These are phyloP conservation scores for Mesostigma viride DNA, from an alignment of 139 green algal species.

Conservation along the genomic window DNA sequence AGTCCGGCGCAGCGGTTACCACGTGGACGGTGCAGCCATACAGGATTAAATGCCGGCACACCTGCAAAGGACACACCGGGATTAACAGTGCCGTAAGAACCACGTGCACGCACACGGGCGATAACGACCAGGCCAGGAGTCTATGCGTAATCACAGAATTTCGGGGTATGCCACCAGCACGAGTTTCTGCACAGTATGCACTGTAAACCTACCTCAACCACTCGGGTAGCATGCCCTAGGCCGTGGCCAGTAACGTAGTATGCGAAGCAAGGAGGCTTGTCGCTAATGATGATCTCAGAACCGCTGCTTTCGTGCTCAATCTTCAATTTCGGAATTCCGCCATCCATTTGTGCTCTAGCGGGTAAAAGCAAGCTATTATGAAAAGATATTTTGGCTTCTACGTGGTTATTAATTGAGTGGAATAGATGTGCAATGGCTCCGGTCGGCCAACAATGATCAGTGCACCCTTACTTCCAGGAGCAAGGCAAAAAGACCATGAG, in stretches of 20 bases:
- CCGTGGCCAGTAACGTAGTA: slow-evolving; percentile 59
- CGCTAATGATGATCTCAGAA: neutral
- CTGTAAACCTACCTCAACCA: slow-evolving; percentile 48
- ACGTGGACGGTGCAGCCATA: slow-evolving; percentile 43
- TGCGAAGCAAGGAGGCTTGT: slow-evolving; percentile 32
- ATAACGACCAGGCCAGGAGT: too few relatives aligned
- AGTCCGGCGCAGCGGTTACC: slow-evolving; percentile 28
- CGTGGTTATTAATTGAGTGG: too few relatives aligned
- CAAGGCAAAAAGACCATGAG: too few relatives aligned
- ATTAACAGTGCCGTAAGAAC: neutral
- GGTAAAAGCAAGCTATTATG: too few relatives aligned
- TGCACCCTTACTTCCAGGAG: too few relatives aligned
- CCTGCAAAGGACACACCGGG: neutral
- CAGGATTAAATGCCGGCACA: slow-evolving; percentile 29
- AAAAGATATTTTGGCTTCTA: too few relatives aligned
- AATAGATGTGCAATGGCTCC: too few relatives aligned
- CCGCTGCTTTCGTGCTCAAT: neutral
- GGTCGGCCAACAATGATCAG: too few relatives aligned
- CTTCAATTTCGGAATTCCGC: neutral
- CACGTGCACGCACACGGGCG: neutral
- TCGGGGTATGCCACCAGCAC: too few relatives aligned
- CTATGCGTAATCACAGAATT: too few relatives aligned
- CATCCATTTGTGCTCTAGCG: too few relatives aligned
- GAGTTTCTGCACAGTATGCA: too few relatives aligned
- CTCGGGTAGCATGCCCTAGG: slow-evolving; percentile 50